phyloP scores from a whole-genome alignment of 1,139 yeast species.

The Meyerozyma sp. region DNA sequence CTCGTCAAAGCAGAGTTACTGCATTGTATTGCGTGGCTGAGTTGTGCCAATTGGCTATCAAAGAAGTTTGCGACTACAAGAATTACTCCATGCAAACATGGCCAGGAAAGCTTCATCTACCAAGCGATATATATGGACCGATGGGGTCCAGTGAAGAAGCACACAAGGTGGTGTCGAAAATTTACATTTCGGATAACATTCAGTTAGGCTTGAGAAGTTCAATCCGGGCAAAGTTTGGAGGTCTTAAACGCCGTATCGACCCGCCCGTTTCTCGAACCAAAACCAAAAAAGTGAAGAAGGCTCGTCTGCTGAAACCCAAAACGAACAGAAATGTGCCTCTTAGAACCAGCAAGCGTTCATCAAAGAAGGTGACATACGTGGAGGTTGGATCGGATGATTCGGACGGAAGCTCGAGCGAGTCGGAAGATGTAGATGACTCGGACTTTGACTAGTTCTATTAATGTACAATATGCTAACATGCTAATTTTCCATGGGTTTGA shows the following conservation, averaged over 20 bases:
- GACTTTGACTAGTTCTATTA: not conserved
- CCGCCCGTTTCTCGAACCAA: not conserved
- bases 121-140: constrained; percentile 60
- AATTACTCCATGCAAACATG: constrained; percentile 74
- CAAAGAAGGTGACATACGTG: not conserved
- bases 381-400: not conserved
- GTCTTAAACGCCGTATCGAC: not conserved
- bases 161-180: constrained; percentile 38
- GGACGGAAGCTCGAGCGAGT: not conserved
- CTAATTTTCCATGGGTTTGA: constrained; percentile 49
- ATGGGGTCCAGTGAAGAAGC: constrained; percentile 45
- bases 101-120: constrained; percentile 71
- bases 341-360: not conserved
- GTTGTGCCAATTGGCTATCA: constrained; percentile 60
- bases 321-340: not conserved
- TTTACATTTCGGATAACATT: constrained; percentile 44
- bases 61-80: constrained; percentile 51
- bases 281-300: not conserved
- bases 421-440: not conserved
- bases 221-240: constrained; percentile 8
- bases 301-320: not conserved
- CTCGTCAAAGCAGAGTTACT: constrained; percentile 20
- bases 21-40: constrained; percentile 68
- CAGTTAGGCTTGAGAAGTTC: constrained; percentile 23
- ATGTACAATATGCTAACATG: not conserved